Base-by-base conservation (phyloP, 2,329 filamentous ascomycete genomes). In the Dactylella cylindrospora region DNA sequence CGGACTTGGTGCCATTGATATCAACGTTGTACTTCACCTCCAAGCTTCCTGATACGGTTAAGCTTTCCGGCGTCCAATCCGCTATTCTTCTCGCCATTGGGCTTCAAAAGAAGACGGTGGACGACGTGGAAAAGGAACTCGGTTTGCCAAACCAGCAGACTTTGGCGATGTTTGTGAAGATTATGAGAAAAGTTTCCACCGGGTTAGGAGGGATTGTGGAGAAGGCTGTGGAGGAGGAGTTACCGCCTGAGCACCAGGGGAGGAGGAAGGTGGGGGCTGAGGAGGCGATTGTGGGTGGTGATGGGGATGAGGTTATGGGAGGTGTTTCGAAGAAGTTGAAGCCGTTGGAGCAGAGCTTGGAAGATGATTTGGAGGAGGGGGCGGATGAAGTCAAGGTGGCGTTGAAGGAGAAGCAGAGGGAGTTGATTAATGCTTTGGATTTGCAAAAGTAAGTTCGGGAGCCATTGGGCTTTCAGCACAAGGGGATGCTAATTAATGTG, bases 141-240 rank as follows among this genome's bases (percentile, higher is more conserved):
- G 80, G 79, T 5, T 75, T 96, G 4, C 82, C 82, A 0, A 80
- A 82, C 2, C 85, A 84, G 36, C 93, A 97, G 75, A 77, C 96
- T 2, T 78, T 98, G 65, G 90, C 91, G 62, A 95, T 97, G 86
- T 97, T 98, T 73, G 88, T 95, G 72, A 98, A 98, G 78, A 86
- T 95, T 62, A 80, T 96, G 60, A 83, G 90, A 66, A 97, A 97
- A 76, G 80, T 95, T 31, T 86, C 86, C 2, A 78, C 80, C 2
- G 82, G 90, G 71, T 93, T 98, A 74, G 81, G 84, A 25, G 76
- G 79, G 2, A 74, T 97, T 0, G 79, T 96, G 2, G 82, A 89
- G 33, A 83, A 82, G 2, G 89, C 88, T 0, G 84, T 85, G 8
- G 84, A 82, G 52, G 81, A 83, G 1, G 78, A 82, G 39, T 76